Evolutionary conservation across 495 filamentous ascomycete genomes (phyloP).

Genomic region (Arthonia radiata): DNA sequence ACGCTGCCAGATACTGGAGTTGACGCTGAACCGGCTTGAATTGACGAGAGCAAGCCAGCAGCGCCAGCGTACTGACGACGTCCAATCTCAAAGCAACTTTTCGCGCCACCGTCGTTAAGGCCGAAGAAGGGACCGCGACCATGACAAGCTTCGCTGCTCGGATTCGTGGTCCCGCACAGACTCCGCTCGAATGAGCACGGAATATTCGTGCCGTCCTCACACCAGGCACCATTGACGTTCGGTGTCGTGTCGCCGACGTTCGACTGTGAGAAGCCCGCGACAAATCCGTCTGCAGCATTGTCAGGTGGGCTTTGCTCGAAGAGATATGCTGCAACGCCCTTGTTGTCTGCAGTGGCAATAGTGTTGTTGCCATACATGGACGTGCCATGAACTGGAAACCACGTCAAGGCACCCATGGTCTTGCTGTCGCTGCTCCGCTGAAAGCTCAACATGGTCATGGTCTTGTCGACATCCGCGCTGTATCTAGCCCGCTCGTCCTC

Average conservation of each 20-base stretch:
- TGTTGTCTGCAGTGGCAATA: constrained; percentile 80
- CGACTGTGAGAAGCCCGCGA: constrained; percentile 85
- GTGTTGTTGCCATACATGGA: constrained; percentile 86
- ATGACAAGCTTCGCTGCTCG: constrained; percentile 59
- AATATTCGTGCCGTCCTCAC: constrained; percentile 13
- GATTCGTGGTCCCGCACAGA: constrained; percentile 39
- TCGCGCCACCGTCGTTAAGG: constrained; percentile 17
- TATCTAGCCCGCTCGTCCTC: constrained; percentile 52
- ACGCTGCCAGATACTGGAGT: constrained; percentile 13
- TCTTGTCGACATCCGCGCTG: constrained; percentile 59
- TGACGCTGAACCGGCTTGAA: constrained; percentile 1
- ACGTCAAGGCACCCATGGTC: constrained; percentile 59
- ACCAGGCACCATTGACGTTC: constrained; percentile 47
- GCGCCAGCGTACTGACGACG: constrained; percentile 14
- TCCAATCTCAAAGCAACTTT: constrained; percentile 19
- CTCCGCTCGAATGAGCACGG: constrained; percentile 17
- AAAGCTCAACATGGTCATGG: constrained; percentile 63
- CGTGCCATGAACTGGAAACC: constrained; percentile 88
- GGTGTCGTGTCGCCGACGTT: constrained; percentile 86
- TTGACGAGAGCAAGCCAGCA: constrained; percentile 8
- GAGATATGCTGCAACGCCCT: constrained; percentile 71
- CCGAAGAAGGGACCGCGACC: constrained; percentile 65
- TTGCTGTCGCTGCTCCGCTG: constrained; percentile 44
- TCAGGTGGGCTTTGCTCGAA: constrained; percentile 40
- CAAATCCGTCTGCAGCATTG: constrained; percentile 33